Evolutionary conservation across 169 alveolate species (phyloP).

Genomic region (Plasmodium vivax): DNA sequence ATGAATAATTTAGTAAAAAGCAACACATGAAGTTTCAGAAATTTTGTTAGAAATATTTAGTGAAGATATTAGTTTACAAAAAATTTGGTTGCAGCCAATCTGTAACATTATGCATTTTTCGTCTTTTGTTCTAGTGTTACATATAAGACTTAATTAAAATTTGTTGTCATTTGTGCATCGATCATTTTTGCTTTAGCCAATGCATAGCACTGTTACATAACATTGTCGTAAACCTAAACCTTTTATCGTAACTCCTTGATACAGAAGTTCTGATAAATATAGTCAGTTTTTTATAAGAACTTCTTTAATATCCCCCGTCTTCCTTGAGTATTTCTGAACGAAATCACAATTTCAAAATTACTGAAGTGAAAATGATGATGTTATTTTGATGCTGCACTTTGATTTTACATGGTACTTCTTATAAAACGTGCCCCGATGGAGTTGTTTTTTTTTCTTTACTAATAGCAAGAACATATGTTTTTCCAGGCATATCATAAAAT

Average conservation of each 20-base stretch:
- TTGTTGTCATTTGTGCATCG: background rate
- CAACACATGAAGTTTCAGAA: background rate
- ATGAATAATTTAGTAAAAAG: background rate
- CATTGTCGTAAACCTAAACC: background rate
- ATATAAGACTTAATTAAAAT: background rate
- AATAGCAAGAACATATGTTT: background rate
- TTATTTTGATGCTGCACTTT: background rate
- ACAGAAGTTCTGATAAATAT: background rate
- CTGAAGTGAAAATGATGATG: background rate
- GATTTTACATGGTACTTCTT: background rate
- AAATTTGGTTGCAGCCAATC: background rate
- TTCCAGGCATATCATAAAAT: background rate
- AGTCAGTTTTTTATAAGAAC: background rate
- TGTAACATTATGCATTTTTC: background rate
- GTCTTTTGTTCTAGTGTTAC: background rate
- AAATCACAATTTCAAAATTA: background rate
- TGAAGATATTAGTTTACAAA: background rate
- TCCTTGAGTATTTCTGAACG: background rate
- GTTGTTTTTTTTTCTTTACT: background rate
- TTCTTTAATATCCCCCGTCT: background rate
- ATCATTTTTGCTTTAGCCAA: background rate
- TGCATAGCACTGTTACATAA: background rate
- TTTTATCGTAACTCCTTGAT: background rate
- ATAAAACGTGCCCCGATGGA: background rate
- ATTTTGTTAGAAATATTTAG: background rate